Conservation (phyloP, 1,284 basidiomycete species). For the Ustilago bromivora region DNA sequence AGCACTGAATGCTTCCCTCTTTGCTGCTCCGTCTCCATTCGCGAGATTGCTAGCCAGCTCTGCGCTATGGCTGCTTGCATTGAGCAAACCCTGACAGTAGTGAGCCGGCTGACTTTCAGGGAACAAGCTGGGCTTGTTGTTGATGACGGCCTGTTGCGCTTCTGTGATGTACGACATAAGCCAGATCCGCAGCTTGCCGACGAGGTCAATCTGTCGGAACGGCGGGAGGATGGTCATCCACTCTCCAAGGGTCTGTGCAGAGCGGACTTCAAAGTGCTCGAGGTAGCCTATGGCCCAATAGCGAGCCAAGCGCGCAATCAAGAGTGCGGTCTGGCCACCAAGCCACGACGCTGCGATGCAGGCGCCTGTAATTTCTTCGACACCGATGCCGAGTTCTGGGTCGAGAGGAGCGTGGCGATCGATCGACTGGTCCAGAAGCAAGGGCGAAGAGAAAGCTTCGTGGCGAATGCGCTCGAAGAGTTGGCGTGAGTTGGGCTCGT, state of each 20-base stretch:
- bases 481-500: constrained; percentile 51
- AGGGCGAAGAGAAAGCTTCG: constrained; percentile 50
- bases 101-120: constrained; percentile 47
- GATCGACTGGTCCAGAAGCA: constrained; percentile 50
- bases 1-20: constrained; percentile 6
- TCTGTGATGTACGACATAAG: constrained; percentile 63
- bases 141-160: constrained; percentile 59
- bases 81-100: constrained; percentile 56
- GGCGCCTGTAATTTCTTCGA: constrained; percentile 65
- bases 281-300: constrained; percentile 62
- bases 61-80: constrained; percentile 41
- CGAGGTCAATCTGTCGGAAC: constrained; percentile 60
- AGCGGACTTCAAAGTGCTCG: constrained; percentile 59
- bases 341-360: constrained; percentile 62
- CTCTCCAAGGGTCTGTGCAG: constrained; percentile 58
- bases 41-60: constrained; percentile 19
- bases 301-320: constrained; percentile 45
- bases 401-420: constrained; percentile 47
- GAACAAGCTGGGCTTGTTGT: constrained; percentile 49
- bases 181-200: constrained; percentile 61
- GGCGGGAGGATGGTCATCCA: constrained; percentile 60
- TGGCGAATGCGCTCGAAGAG: constrained; percentile 47
- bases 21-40: constrained; percentile 2
- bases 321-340: constrained; percentile 48
- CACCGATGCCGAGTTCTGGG: constrained; percentile 64